A percentile compares a stretch with the other conserved stretches of the same genome.
These are phyloP conservation scores for Mallotus repandus DNA, from an alignment of 441 rosid genomes.

Conservation along the genomic window DNA sequence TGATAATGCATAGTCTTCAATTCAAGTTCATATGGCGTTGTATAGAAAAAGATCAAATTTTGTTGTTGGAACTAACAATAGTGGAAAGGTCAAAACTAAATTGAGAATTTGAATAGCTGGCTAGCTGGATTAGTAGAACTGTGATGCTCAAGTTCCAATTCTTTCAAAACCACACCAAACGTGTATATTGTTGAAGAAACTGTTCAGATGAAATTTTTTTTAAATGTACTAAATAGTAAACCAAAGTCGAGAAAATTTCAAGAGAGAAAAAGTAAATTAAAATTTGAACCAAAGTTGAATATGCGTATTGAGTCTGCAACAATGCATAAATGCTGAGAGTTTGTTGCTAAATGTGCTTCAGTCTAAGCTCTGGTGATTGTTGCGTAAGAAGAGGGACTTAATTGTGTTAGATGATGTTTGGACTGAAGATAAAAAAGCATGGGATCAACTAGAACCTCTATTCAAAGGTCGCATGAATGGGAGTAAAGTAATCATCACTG, in stretches of 20 bases:
- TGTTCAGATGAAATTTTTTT: too few species aligned
- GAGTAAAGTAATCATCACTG: conserved; percentile 12
- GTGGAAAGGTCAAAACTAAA: neutral
- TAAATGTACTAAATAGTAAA: too few species aligned
- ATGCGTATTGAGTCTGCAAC: neutral
- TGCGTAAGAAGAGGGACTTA: neutral
- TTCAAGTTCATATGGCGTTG: neutral
- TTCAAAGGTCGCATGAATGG: conserved; percentile 28
- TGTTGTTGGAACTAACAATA: conserved; percentile 5
- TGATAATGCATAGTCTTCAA: neutral
- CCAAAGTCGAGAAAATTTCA: too few species aligned
- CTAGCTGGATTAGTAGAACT: neutral
- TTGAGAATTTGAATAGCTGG: neutral
- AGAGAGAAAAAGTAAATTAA: too few species aligned
- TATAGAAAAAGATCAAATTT: conserved; percentile 6
- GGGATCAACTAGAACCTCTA: conserved; percentile 24
- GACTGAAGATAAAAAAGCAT: conserved; percentile 16
- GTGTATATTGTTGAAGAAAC: neutral
- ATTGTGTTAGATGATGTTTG: conserved; percentile 23
- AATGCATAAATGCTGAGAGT: neutral
- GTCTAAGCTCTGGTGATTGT: neutral
- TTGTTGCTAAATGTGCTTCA: neutral
- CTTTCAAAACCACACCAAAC: neutral
- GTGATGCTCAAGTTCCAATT: neutral
- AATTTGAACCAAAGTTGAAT: too few species aligned